A percentile compares a stretch with the other conserved stretches of the same genome.
phyloP scores from a whole-genome alignment of 805 yeast species.

The Ogataea ganodermae region DNA sequence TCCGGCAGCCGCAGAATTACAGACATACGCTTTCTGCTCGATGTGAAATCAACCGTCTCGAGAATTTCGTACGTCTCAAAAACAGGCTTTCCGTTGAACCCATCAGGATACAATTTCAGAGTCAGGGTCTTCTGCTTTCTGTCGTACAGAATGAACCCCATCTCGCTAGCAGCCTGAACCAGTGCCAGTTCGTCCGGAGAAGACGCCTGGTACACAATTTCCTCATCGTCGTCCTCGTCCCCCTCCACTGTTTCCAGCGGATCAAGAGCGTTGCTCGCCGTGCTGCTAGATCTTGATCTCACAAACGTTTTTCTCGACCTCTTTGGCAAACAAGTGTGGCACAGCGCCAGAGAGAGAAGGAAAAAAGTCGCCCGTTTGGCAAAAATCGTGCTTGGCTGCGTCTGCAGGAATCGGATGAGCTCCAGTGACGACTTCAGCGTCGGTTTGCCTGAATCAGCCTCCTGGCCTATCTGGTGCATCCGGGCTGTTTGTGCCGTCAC shows the following conservation, averaged over 20 bases:
- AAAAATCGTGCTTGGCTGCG: conserved; percentile 67
- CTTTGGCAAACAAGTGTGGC: conserved; percentile 88
- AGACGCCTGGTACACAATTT: conserved; percentile 83
- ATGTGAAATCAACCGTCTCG: conserved; percentile 82
- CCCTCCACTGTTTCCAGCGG: conserved; percentile 9
- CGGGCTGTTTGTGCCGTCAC: conserved; percentile 43
- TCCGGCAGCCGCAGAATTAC: conserved; percentile 79
- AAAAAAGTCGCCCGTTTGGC: conserved; percentile 77
- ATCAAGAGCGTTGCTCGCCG: neutral
- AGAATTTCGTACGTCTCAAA: conserved; percentile 72
- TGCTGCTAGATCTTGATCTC: conserved; percentile 27
- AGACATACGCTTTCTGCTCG: conserved; percentile 92
- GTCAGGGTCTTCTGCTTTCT: conserved; percentile 61
- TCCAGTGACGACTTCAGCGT: conserved; percentile 62
- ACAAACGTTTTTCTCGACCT: conserved; percentile 29
- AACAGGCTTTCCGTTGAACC: conserved; percentile 64
- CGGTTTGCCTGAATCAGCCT: neutral
- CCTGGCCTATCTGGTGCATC: conserved; percentile 37
- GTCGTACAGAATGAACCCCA: conserved; percentile 85
- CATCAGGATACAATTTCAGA: conserved; percentile 79
- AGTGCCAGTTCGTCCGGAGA: conserved; percentile 97
- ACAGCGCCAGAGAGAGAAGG: conserved; percentile 76
- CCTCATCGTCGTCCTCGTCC: conserved; percentile 40
- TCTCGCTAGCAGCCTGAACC: conserved; percentile 90
- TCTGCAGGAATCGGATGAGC: conserved; percentile 68